Percentiles rank a stretch among this genome's conserved stretches.
phyloP scores from a whole-genome alignment of 192 early-diverging fungal genomes.

The Coemansia guatemalensis region DNA sequence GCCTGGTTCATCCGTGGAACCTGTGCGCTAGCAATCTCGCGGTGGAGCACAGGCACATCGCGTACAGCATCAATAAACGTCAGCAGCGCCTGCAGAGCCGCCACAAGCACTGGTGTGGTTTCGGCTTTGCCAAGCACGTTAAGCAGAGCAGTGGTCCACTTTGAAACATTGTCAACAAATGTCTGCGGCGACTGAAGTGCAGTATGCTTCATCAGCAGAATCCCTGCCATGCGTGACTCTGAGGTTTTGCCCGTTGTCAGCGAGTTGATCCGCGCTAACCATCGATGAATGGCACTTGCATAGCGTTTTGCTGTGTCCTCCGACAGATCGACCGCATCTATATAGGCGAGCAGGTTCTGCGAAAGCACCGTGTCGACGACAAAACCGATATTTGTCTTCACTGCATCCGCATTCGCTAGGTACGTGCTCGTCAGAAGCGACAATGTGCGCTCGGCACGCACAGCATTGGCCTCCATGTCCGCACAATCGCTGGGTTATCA shows the following conservation, averaged over 20 bases:
- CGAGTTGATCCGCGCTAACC: slow-evolving; percentile 48
- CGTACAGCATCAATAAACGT: slow-evolving; percentile 46
- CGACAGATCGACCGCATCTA: slow-evolving; percentile 6
- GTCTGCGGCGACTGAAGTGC: slow-evolving; percentile 39
- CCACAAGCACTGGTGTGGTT: slow-evolving; percentile 18
- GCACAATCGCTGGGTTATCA: neutral
- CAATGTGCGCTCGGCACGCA: slow-evolving; percentile 47
- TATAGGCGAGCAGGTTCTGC: slow-evolving; percentile 38
- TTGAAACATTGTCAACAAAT: slow-evolving; percentile 34
- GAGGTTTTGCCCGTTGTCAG: slow-evolving; percentile 32
- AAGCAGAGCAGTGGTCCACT: slow-evolving; percentile 43
- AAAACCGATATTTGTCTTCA: slow-evolving; percentile 23
- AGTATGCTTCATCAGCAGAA: slow-evolving; percentile 49
- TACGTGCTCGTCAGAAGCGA: slow-evolving; percentile 45
- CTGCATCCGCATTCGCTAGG: slow-evolving; percentile 42
- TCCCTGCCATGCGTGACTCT: slow-evolving; percentile 42
- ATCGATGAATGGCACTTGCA: slow-evolving; percentile 39
- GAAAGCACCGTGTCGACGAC: slow-evolving; percentile 46
- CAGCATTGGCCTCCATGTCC: slow-evolving; percentile 39
- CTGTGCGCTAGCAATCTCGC: slow-evolving; percentile 43
- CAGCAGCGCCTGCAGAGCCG: slow-evolving; percentile 32
- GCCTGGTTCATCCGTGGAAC: slow-evolving; percentile 52
- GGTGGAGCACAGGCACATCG: slow-evolving; percentile 38
- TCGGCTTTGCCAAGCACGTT: slow-evolving; percentile 36
- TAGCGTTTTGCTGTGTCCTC: slow-evolving; percentile 35